Evolutionary conservation across 176 grass and related monocot genomes (phyloP), one percentile per base, ranked within the genome.

Genomic region (Coix lacrymajobi): DNA sequence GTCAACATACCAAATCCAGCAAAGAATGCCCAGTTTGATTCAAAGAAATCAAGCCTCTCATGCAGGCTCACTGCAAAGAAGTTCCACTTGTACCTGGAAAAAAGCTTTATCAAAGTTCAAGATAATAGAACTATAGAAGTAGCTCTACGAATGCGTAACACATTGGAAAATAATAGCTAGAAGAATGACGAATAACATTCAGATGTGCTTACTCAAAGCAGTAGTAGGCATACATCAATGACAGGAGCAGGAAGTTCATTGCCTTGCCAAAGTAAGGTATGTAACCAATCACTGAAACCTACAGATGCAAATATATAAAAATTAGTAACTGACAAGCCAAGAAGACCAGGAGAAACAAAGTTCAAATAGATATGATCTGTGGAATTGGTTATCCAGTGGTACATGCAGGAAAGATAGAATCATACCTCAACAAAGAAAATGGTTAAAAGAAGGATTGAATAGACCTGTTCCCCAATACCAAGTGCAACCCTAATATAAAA

Each of bases 11-110:
- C 93, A 81, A 99, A 99, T 84, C 93, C 93, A 85, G 96, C 91
- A 96, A 99, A 99, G 68, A 96, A 99, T 73, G 89, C 89, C 96
- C 96, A 99, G 76, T 99, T 99, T 84, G 91, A 94, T 65, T 99
- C 80, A 48, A 96, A 99, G 83, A 96, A 99, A 64, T 99, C 91
- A 48, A 99, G 91, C 80, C 89, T 91, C 54, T 86, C 82, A 49
- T 96, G 93, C 81, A 99, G 84, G 78, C 69, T 87, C 64, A 99
- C 83, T 81, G 82, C 80, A 90, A 92, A 91, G 86, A 91, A 91
- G 85, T 96, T 99, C 96, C 93, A 99, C 81, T 96, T 96, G 77
- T 95, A 99, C 82, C 96, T 95, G 86, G 65, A 20, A 90, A 83
- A 88, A 72, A 81, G 54, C 17, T 34, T 75, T 43, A 37, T 14